phyloP scores from a whole-genome alignment of 2,329 filamentous ascomycete genomes.

The Cytospora piceicola region DNA sequence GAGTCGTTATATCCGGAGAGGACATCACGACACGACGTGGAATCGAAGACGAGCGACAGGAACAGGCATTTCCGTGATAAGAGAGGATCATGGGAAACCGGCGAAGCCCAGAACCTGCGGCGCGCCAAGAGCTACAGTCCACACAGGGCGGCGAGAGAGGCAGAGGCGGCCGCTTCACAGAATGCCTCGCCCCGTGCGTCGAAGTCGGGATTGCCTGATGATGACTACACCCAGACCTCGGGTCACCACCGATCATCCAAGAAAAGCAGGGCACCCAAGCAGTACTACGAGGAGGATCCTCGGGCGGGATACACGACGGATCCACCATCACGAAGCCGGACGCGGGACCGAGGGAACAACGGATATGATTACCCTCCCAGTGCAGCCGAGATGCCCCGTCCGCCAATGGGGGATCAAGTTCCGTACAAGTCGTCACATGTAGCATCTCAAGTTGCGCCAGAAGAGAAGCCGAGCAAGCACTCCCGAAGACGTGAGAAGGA shows the following conservation, averaged over 20 bases:
- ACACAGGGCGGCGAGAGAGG: constrained; percentile 19
- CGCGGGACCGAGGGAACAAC: neutral
- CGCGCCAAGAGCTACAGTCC: constrained; percentile 30
- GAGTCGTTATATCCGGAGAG: constrained; percentile 9
- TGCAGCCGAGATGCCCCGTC: constrained; percentile 8
- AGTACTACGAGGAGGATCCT: constrained; percentile 22
- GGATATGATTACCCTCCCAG: constrained; percentile 12
- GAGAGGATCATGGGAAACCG: constrained; percentile 21
- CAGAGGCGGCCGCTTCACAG: constrained; percentile 1
- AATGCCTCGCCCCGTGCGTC: constrained; percentile 16
- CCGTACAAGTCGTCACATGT: constrained; percentile 14
- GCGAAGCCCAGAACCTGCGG: constrained; percentile 23
- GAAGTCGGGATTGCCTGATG: constrained; percentile 20
- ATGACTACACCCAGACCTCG: constrained; percentile 7
- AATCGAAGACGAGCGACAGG: constrained; percentile 20
- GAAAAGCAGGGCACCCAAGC: constrained; percentile 13
- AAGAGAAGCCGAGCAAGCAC: constrained; percentile 22
- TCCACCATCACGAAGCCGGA: constrained; percentile 7
- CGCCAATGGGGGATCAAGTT: constrained; percentile 22
- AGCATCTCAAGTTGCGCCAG: neutral
- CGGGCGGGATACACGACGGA: constrained; percentile 8
- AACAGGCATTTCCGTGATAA: constrained; percentile 24
- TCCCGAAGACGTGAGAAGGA: constrained; percentile 20
- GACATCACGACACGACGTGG: constrained; percentile 24
- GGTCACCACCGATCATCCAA: constrained; percentile 4